Evolutionary conservation across 2,329 filamentous ascomycete species (phyloP), one percentile per base, ranked within the genome.

Genomic region (Alternaria dauci): DNA sequence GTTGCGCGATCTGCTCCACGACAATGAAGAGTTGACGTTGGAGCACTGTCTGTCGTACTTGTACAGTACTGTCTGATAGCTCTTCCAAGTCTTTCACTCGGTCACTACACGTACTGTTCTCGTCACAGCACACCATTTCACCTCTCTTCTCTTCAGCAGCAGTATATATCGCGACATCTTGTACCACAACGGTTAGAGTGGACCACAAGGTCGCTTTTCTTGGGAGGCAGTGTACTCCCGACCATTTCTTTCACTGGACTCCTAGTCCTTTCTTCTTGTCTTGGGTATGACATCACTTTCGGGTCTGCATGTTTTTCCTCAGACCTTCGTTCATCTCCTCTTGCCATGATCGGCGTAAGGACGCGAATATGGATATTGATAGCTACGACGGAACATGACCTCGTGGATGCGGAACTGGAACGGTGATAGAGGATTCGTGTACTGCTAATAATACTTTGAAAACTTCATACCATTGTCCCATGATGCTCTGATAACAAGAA

Each of bases 121-220:
- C 59, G 62, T 43, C 51, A 63, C 44, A 63, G 54, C 43, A 56
- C 65, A 61, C 56, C 54, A 63, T 62, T 57, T 53, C 36, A 47
- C 61, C 56, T 62, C 38, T 59, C 50, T 62, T 62, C 53, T 43
- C 55, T 55, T 62, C 41, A 56, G 58, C 46, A 70, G 62, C 62
- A 67, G 59, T 60, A 64, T 60, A 70, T 61, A 57, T 54, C 61
- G 63, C 67, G 61, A 48, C 66, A 52, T 66, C 53, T 60, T 69
- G 69, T 66, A 61, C 62, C 66, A 70, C 69, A 71, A 70, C 68
- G 63, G 44, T 69, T 66, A 55, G 62, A 66, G 69, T 68, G 65
- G 66, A 38, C 39, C 54, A 61, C 65, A 69, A 50, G 55, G 66
- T 53, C 57, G 63, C 61, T 64, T 67, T 65, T 61, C 51, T 53